Conservation (phyloP, 2,329 filamentous ascomycete genomes). For the Rhynchosporium secalis region DNA sequence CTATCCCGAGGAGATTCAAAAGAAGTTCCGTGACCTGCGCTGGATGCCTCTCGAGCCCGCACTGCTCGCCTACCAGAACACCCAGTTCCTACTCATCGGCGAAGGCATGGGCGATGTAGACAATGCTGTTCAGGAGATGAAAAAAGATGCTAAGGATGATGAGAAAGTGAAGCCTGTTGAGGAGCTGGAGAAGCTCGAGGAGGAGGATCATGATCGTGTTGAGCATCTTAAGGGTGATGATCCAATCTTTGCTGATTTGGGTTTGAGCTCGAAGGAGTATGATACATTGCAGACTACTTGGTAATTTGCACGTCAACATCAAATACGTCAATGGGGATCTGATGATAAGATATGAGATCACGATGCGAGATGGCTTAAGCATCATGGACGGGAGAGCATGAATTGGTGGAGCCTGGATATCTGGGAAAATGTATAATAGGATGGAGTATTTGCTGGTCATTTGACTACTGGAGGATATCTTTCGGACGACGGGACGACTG, state of each 20-base stretch:
- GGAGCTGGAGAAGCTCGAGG: constrained; percentile 72
- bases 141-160: constrained; percentile 55
- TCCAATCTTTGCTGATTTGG: constrained; percentile 51
- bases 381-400: background rate
- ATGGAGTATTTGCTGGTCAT: background rate
- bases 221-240: constrained; percentile 49
- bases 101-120: constrained; percentile 57
- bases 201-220: constrained; percentile 58
- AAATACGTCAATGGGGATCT: no score
- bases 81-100: constrained; percentile 79
- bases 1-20: constrained; percentile 69
- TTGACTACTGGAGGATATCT: background rate
- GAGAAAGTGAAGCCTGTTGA: constrained; percentile 65
- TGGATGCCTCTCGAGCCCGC: constrained; percentile 75
- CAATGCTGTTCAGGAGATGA: constrained; percentile 56
- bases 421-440: background rate
- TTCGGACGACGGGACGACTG: background rate
- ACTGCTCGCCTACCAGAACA: constrained; percentile 71
- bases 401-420: background rate
- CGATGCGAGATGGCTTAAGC: background rate
- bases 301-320: constrained; percentile 36
- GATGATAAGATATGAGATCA: background rate
- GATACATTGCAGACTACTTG: constrained; percentile 63
- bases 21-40: constrained; percentile 70
- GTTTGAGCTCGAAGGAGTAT: constrained; percentile 63